A percentile compares a stretch with the other conserved stretches of the same genome.
phyloP scores from a whole-genome alignment of 257 asterid species.

The Fraxinus excelsior region DNA sequence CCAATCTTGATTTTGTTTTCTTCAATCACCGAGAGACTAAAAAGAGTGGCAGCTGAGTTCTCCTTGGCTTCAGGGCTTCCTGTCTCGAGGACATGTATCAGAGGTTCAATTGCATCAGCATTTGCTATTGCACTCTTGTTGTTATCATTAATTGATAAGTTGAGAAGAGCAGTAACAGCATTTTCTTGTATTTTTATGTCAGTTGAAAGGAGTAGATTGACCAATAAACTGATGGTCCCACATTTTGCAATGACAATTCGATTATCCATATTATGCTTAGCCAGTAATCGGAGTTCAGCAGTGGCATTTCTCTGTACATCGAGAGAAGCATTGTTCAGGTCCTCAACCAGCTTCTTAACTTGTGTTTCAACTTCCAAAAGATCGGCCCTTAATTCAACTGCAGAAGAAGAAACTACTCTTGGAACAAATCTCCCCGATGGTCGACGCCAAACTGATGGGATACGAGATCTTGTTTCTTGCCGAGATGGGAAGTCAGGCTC shows the following conservation, averaged over 20 bases:
- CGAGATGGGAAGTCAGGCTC: constrained; percentile 25
- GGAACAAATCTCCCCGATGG: constrained; percentile 40
- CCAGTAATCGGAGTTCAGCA: constrained; percentile 41
- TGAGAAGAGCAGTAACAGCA: constrained; percentile 87
- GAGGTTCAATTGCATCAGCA: constrained; percentile 74
- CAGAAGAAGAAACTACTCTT: constrained; percentile 54
- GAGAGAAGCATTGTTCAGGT: constrained; percentile 55
- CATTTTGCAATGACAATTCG: constrained; percentile 58
- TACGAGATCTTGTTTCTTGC: constrained; percentile 33
- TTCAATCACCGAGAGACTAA: constrained; percentile 80
- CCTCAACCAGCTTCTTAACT: constrained; percentile 67
- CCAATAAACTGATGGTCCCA: constrained; percentile 62
- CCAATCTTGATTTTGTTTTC: constrained; percentile 79
- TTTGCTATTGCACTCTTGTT: constrained; percentile 78
- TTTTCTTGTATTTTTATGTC: constrained; percentile 62
- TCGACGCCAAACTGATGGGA: constrained; percentile 32
- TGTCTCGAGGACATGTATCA: constrained; percentile 74
- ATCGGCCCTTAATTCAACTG: constrained; percentile 69
- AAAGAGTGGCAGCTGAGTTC: constrained; percentile 85
- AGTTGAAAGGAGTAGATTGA: constrained; percentile 53
- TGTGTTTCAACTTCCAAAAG: constrained; percentile 65
- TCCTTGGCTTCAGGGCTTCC: constrained; percentile 87
- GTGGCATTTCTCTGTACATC: constrained; percentile 55
- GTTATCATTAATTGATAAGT: constrained; percentile 77
- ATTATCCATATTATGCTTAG: constrained; percentile 48